These are phyloP conservation scores for Poa pratensis DNA, from an alignment of 176 grass and related monocot genomes.

Conservation along the genomic window DNA sequence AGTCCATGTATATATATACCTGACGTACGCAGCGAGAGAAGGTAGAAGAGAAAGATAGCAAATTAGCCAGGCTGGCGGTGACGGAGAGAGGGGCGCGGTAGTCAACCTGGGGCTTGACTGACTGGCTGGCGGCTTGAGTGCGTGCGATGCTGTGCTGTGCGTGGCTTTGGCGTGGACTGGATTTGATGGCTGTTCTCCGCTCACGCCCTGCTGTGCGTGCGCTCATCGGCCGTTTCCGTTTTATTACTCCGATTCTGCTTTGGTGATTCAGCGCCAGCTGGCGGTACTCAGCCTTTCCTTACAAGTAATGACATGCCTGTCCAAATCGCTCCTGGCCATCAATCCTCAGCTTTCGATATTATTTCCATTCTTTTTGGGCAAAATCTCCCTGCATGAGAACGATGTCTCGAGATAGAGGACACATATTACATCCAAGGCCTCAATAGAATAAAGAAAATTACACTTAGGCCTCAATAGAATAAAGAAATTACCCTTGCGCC, in stretches of 20 bases:
- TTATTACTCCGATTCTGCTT: neutral
- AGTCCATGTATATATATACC: neutral
- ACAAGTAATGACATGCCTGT: neutral
- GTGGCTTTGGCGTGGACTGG: neutral
- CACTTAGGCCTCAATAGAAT: neutral
- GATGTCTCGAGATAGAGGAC: neutral
- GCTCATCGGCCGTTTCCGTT: neutral
- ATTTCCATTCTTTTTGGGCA: neutral
- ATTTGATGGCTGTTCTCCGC: neutral
- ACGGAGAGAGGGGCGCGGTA: neutral
- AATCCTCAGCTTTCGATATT: neutral
- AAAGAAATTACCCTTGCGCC: neutral
- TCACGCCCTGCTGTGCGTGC: neutral
- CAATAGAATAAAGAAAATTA: neutral
- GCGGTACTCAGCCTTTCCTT: neutral
- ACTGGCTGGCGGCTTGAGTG: neutral
- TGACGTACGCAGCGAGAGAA: constrained; percentile 12
- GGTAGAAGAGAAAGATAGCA: neutral
- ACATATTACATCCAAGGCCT: neutral
- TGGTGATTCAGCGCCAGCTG: neutral
- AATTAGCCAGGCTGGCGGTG: constrained; percentile 43
- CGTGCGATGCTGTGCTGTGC: neutral
- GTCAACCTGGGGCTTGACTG: neutral
- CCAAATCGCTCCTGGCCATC: neutral
- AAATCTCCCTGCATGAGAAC: neutral